Conservation (phyloP, 108 stramenopile species). For the Aurantiochytrium sp. region DNA sequence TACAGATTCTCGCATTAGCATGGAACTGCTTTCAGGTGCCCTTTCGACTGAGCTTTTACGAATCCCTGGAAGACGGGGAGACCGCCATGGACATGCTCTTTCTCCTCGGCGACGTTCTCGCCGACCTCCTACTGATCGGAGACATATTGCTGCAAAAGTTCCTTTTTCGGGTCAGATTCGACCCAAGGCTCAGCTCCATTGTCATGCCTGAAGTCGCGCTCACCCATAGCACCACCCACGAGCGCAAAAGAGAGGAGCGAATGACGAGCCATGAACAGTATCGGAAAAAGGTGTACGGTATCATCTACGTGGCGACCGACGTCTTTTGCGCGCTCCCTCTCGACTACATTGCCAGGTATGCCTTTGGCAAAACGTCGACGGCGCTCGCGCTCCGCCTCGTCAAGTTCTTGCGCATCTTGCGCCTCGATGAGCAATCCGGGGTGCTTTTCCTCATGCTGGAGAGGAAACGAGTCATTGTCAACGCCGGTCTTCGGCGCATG, state of each 20-base stretch:
- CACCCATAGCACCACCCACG: neutral
- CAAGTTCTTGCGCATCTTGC: neutral
- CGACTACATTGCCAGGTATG: neutral
- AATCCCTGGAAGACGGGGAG: neutral
- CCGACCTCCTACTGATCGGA: neutral
- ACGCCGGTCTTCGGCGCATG: neutral
- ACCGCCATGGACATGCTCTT: neutral
- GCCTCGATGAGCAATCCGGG: neutral
- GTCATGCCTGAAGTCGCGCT: constrained; percentile 2
- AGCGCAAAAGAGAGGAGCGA: neutral
- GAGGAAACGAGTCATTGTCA: neutral
- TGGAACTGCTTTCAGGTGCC: neutral
- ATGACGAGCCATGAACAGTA: neutral
- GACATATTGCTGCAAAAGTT: neutral
- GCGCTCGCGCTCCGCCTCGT: neutral
- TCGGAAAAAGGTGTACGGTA: neutral
- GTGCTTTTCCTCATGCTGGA: neutral
- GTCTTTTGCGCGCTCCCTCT: neutral
- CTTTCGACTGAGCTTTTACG: neutral
- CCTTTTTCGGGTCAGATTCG: neutral
- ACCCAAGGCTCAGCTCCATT: neutral
- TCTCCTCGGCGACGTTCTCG: neutral
- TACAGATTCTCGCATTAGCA: neutral
- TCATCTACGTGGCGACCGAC: neutral
- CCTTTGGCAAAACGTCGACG: neutral